Base-by-base conservation (phyloP, 225 moss, liverwort and hornwort species). In the Pleurozium schreberi region DNA sequence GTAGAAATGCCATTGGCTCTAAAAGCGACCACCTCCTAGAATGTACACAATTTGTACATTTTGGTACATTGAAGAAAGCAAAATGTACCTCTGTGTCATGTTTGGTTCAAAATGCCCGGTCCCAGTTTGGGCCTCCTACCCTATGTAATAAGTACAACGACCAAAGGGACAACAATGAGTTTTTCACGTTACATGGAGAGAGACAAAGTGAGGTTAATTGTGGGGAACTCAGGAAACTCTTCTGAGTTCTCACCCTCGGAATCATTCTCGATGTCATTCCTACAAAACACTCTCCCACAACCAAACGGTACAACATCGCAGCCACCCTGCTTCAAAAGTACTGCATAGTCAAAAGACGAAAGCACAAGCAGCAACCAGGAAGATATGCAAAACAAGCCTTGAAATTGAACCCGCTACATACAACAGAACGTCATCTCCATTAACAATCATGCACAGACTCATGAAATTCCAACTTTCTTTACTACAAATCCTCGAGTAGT, bases 401-500 rank as follows among this genome's bases (percentile, higher is more conserved):
- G 23, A 76, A 36, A 53, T 52, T 36, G 53, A 76, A 76, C 53
- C 36, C 53, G 76, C 36, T 52, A 36, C 34, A 8, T 22, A 22
- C 21, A 76, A 36, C 52, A 76, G 19, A 52, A 52, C 52, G 21
- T 75, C 75, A 76, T 34, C 52, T 76, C 52, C 34, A 27, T 1
- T 13, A 8, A 14, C 36, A 14, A 57, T n/a, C 78, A 78, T 10
- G 34, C 43, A n/a, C n/a, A 65, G 28, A 20, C 30, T n/a, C 53
- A 50, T 31, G 42, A 8, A 69, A 70, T 57, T 76, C 81, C 70
- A 91, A n/a, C 65, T 88, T 86, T 65, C 33, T 70, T 87, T 82
- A 90, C 78, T 87, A 89, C 77, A 62, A 85, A 71, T 86, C 89
- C 84, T 94, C 90, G 11, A 94, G 87, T 33, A 97, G 71, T 85